Base-by-base conservation (phyloP, 2,329 filamentous ascomycete species). In the Monosporascus cannonballus region DNA sequence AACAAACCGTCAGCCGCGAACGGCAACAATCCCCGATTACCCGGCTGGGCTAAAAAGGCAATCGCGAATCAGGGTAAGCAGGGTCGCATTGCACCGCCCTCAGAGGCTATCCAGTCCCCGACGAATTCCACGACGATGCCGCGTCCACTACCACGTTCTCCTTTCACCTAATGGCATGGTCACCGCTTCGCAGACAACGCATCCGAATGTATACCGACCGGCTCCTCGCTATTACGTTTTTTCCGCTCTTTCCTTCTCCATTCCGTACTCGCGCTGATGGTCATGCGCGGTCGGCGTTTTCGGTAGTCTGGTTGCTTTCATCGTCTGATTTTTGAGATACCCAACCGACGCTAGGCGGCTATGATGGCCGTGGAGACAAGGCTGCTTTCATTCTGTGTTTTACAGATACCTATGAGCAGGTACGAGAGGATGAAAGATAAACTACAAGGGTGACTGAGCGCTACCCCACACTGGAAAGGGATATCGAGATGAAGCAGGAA, bases 31-130 rank as follows among this genome's bases (percentile, higher is more conserved):
- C 60, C 58, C 48, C 58, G 58, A 46, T 59, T 67, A 20, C 64
- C 63, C 17, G 39, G n/a, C 27, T 67, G 65, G 64, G 65, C 65
- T 47, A 56, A 44, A 22, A 48, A 60, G 36, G 56, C 64, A 22
- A 55, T 65, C 25, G 49, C 55, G 17, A 45, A n/a, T 20, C 42
- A 54, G 34, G 52, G 49, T 22, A 56, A 58, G 52, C 55, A 55
- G 39, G 56, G 56, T 24, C 57, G 57, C 20, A 56, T 57, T 25
- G 38, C 57, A 17, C 47, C 54, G n/a, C 57, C 59, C 11, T 53
- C 59, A 24, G 51, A 57, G 3, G 50, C 59, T 17, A 30, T 54
- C 8, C 42, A 47, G 14, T 45, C 52, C 24, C 47, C 25, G 37
- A 34, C 30, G 30, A 34, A 34, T 34, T 27, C 57, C 3, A 48